Evolutionary conservation across 2,329 filamentous ascomycete species (phyloP), one percentile per base, ranked within the genome.

Genomic region (Plenodomus biglobosus): DNA sequence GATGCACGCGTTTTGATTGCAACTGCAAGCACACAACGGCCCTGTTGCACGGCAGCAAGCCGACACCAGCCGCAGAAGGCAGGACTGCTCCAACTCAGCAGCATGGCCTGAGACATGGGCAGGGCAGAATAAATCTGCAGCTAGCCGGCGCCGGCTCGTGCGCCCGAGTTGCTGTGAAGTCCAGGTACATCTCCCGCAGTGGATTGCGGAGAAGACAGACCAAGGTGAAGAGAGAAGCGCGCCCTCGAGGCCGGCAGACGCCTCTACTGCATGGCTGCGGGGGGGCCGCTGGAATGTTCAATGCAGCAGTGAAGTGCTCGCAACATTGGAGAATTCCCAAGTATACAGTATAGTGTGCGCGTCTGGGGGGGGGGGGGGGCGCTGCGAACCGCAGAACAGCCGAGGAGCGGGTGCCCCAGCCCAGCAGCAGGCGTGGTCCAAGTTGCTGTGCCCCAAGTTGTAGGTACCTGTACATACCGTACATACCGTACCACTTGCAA

Each of bases 161-260:
- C 58, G 47, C 49, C 39, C 38, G 55, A 58, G 47, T n/a, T 53
- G 55, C 53, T 51, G 41, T 42, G 56, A 57, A 49, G 58, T 58
- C 59, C 58, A 62, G 57, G 65, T 60, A 61, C 65, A 65, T 66
- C 62, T 63, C 63, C 63, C 61, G 64, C 44, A 44, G 48, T 44
- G 52, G 52, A 48, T 46, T 45, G 42, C 45, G 27, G 41, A 37
- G 45, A 37, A 18, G 11, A 8, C 13, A 10, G 13, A 3, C 8
- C 16, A 11, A 4, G 35, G 3, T 37, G 27, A 44, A 19, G 45
- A 42, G 38, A 37, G 27, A 40, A 8, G 38, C 17, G 24, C n/a
- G 19, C 46, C 32, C 11, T 15, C 41, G 40, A 38, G 30, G 19
- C 40, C 41, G 22, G 27, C 22, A 16, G 30, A 21, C 15, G 36